These are phyloP conservation scores for Fallopia convolvulus DNA, from an alignment of 148 eudicot genomes.

Conservation along the genomic window DNA sequence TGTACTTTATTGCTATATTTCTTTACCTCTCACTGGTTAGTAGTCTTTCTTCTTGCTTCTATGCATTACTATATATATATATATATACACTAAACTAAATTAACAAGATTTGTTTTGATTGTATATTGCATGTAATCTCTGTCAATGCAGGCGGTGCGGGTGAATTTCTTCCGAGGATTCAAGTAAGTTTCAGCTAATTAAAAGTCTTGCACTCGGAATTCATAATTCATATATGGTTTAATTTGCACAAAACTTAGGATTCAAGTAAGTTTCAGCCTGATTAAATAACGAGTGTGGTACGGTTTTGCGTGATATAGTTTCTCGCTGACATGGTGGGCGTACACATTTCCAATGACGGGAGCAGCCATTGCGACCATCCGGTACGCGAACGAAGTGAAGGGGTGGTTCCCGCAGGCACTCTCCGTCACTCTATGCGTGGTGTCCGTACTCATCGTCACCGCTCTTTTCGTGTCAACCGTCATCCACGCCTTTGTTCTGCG, in stretches of 20 bases:
- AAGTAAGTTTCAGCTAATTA: slow-evolving; percentile 25
- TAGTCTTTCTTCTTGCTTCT: slow-evolving; percentile 17
- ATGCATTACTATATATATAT: not conserved
- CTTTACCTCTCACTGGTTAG: slow-evolving; percentile 88
- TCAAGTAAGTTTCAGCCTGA: too few species aligned
- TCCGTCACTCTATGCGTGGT: slow-evolving; percentile 34
- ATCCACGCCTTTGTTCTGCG: slow-evolving; percentile 58
- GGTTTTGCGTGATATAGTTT: slow-evolving; percentile 25
- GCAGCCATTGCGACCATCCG: slow-evolving; percentile 71
- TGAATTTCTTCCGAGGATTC: slow-evolving; percentile 91
- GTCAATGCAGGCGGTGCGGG: slow-evolving; percentile 68
- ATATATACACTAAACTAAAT: not conserved
- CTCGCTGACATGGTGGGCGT: slow-evolving; percentile 97
- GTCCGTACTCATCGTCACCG: slow-evolving; percentile 46
- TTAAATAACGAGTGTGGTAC: too few species aligned
- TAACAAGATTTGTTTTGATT: not conserved
- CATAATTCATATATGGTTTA: too few species aligned
- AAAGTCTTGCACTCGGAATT: not conserved
- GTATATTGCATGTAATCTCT: not conserved
- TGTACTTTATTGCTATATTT: slow-evolving; percentile 79
- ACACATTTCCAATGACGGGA: slow-evolving; percentile 93
- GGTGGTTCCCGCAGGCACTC: slow-evolving; percentile 29
- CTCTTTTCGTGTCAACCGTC: slow-evolving; percentile 50
- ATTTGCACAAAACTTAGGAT: not conserved
- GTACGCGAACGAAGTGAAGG: slow-evolving; percentile 56